phyloP scores from a whole-genome alignment of 257 asterid genomes.

The Penstemon newberryi region DNA sequence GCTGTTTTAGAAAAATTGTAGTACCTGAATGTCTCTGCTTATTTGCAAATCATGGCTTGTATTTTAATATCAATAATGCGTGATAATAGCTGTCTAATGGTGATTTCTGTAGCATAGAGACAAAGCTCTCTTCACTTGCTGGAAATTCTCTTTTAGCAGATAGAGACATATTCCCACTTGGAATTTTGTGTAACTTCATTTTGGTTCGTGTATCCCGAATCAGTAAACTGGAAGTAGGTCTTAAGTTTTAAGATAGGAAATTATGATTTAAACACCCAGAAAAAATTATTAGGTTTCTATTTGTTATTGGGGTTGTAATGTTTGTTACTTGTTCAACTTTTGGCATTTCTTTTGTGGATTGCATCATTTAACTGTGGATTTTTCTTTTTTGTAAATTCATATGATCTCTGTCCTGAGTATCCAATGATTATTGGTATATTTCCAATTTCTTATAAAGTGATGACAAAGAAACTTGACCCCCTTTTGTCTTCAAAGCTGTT shows the following conservation, averaged over 20 bases:
- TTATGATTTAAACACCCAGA: no score
- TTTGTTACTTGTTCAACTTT: neutral
- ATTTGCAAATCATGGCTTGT: neutral
- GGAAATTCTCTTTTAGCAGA: no score
- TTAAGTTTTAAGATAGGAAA: no score
- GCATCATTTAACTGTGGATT: neutral
- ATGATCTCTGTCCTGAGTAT: neutral
- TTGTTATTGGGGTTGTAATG: conserved; percentile 4
- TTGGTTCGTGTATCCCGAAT: no score
- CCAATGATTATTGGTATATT: neutral
- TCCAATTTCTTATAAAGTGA: neutral
- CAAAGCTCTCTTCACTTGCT: no score
- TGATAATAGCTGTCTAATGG: neutral
- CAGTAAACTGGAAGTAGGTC: no score
- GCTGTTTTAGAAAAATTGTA: conserved; percentile 3
- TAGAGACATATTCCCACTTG: no score
- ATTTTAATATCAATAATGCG: neutral
- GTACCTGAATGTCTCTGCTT: neutral
- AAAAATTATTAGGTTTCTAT: no score
- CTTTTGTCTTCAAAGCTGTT: neutral
- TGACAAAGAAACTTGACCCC: neutral
- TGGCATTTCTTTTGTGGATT: conserved; percentile 2
- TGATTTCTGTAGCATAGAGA: no score
- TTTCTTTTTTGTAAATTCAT: neutral
- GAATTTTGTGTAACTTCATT: no score